Conservation (phyloP, 164 flowering plant species). For the Vitis labrusca region DNA sequence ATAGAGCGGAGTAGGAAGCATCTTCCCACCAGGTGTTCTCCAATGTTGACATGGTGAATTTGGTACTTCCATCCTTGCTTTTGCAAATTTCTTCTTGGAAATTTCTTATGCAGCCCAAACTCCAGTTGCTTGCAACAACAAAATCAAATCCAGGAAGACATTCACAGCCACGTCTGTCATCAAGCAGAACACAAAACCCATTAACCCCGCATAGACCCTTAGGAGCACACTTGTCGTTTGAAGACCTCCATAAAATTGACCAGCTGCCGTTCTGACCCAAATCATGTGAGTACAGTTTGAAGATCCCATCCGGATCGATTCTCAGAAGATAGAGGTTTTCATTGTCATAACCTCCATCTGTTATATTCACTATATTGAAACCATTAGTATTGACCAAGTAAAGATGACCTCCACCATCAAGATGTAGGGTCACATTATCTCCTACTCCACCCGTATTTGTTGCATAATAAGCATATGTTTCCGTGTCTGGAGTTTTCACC, state of each 20-base stretch:
- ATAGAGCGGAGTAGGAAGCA: neutral
- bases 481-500: neutral
- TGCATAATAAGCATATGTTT: neutral
- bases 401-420: neutral
- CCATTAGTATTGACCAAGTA: too few relatives aligned
- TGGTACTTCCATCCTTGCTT: neutral
- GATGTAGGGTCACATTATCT: neutral
- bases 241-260: neutral
- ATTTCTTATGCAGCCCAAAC: conserved; percentile 19
- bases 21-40: conserved; percentile 6
- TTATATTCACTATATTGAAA: neutral
- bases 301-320: conserved; percentile 19
- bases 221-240: conserved; percentile 6
- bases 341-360: too few relatives aligned
- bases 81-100: conserved; percentile 7
- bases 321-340: conserved; percentile 8
- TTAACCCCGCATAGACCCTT: conserved; percentile 28
- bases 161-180: neutral
- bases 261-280: neutral
- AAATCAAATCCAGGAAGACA: conserved; percentile 29
- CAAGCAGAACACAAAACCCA: conserved; percentile 8
- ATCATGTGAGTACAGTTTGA: conserved; percentile 15
- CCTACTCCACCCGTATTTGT: neutral
- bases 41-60: neutral
- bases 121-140: neutral